Conservation (phyloP, 2,329 filamentous ascomycete genomes). For the Coniochaeta pulveracea region DNA sequence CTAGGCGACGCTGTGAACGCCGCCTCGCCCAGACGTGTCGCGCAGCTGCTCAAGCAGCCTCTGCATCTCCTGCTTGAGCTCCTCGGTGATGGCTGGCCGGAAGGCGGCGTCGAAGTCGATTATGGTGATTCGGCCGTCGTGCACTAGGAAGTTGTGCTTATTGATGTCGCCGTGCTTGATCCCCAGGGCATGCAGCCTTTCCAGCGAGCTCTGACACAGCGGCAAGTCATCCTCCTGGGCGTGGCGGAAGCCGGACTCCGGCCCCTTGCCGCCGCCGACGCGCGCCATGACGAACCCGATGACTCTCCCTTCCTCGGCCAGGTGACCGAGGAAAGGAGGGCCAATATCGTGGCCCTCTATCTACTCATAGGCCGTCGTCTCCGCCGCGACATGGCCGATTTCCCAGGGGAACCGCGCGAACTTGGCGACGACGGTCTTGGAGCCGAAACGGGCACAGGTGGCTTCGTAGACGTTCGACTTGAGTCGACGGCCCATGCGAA, state of each 20-base stretch:
- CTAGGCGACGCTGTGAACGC: too few relatives aligned
- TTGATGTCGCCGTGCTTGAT: constrained; percentile 26
- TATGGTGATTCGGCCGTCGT: too few relatives aligned
- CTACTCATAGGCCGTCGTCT: constrained; percentile 15
- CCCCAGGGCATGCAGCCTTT: constrained; percentile 20
- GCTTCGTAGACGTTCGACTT: constrained; percentile 15
- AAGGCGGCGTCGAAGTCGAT: too few relatives aligned
- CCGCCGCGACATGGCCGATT: constrained; percentile 9
- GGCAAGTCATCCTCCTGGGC: constrained; percentile 17
- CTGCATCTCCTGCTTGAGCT: too few relatives aligned
- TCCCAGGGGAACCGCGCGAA: constrained; percentile 14
- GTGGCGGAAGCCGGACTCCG: too few relatives aligned
- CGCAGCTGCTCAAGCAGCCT: too few relatives aligned
- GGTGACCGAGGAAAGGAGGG: constrained; percentile 16
- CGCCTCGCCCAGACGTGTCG: too few relatives aligned
- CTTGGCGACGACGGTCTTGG: constrained; percentile 11
- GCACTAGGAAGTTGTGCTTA: constrained; percentile 23
- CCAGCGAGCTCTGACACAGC: constrained; percentile 15
- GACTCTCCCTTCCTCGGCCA: constrained; percentile 18
- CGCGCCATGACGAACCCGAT: constrained; percentile 20
- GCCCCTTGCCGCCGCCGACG: constrained; percentile 12
- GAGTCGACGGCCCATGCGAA: constrained; percentile 12
- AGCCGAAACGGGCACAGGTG: constrained; percentile 7
- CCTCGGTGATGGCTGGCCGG: too few relatives aligned
- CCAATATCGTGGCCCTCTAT: constrained; percentile 12